Conservation (phyloP, 805 yeast species). For the Ogataea pini region DNA sequence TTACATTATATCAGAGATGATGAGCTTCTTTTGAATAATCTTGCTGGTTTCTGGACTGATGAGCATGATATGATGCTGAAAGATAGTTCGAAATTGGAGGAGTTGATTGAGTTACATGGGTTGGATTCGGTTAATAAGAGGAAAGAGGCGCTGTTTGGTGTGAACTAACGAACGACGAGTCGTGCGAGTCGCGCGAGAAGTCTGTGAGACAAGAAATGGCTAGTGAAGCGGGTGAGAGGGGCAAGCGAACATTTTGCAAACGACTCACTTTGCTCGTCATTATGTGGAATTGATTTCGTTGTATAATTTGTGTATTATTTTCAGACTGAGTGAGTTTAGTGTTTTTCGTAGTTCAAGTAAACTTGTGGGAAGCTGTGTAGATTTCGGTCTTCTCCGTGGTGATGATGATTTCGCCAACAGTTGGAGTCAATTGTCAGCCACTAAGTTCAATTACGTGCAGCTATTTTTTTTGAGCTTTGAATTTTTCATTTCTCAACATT, state of each 20-base stretch:
- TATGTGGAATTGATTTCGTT: not conserved
- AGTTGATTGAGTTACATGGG: constrained; percentile 33
- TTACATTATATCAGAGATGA: constrained; percentile 32
- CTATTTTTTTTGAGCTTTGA: too few relatives aligned
- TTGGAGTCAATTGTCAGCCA: too few relatives aligned
- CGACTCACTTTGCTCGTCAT: not conserved
- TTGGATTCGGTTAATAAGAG: constrained; percentile 34
- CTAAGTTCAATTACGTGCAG: too few relatives aligned
- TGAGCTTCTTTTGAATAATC: constrained; percentile 29
- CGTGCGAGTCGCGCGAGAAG: too few relatives aligned
- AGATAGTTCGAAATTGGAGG: constrained; percentile 24
- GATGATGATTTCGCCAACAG: too few relatives aligned
- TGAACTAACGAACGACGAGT: not conserved
- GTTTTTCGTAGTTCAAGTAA: not conserved
- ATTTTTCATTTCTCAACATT: too few relatives aligned
- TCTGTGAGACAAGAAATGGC: too few relatives aligned
- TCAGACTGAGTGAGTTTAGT: too few relatives aligned
- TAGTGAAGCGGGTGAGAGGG: too few relatives aligned
- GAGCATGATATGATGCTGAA: constrained; percentile 34
- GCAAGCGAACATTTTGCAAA: too few relatives aligned
- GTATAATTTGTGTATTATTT: not conserved
- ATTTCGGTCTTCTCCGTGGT: too few relatives aligned
- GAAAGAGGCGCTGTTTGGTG: constrained; percentile 32
- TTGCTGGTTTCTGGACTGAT: constrained; percentile 36
- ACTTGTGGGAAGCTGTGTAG: too few relatives aligned